phyloP scores from a whole-genome alignment of 345 rosid species.

The Melaleuca quinquenervia region DNA sequence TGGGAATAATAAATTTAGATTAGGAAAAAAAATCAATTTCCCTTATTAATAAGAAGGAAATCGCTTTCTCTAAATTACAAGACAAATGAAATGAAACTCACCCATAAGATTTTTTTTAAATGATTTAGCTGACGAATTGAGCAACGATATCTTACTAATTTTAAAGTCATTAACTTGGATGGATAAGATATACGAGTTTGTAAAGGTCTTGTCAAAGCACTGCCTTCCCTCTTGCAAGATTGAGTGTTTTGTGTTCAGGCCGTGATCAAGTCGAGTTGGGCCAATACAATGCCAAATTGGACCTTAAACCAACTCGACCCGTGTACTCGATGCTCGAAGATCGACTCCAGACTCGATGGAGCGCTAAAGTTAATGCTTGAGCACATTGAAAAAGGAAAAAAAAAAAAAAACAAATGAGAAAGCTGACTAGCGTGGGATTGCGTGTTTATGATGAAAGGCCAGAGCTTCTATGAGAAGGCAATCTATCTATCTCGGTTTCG shows the following conservation, averaged over 20 bases:
- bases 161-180: background rate
- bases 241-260: background rate
- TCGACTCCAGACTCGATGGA: background rate
- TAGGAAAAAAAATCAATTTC: too few relatives aligned
- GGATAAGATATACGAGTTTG: background rate
- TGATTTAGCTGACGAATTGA: background rate
- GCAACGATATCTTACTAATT: background rate
- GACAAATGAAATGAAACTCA: too few relatives aligned
- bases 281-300: accelerated
- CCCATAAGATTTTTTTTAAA: too few relatives aligned
- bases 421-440: background rate
- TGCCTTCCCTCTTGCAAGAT: background rate
- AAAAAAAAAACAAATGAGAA: background rate
- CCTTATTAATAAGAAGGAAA: too few relatives aligned
- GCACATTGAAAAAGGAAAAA: background rate
- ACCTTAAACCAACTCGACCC: background rate
- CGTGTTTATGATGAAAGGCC: background rate
- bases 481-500: background rate
- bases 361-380: background rate
- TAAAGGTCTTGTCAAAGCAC: background rate
- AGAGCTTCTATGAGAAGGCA: background rate
- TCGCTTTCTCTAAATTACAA: too few relatives aligned
- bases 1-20: too few relatives aligned
- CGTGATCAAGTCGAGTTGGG: background rate
- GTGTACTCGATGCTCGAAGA: background rate